phyloP scores from a whole-genome alignment of 257 asterid species.

The Parsonsia alboflavescens region DNA sequence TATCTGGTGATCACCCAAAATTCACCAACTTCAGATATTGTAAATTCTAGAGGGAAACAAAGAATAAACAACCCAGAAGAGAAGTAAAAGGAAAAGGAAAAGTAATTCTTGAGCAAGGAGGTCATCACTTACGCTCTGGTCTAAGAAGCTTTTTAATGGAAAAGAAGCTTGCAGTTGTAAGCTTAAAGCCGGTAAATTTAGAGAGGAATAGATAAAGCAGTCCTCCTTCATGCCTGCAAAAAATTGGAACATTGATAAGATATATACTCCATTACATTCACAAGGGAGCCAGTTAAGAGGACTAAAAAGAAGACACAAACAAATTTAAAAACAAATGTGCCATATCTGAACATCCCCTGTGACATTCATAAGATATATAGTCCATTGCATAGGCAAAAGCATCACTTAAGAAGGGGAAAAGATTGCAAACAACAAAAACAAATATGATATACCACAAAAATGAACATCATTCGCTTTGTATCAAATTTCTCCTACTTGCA shows the following conservation, averaged over 20 bases:
- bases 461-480: neutral
- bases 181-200: slow-evolving; percentile 37
- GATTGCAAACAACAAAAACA: neutral
- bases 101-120: neutral
- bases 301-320: neutral
- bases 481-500: neutral
- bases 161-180: slow-evolving; percentile 31
- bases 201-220: slow-evolving; percentile 44
- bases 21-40: neutral
- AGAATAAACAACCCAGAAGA: neutral
- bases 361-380: neutral
- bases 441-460: neutral
- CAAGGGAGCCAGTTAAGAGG: neutral
- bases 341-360: neutral
- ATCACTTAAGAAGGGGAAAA: neutral
- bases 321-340: neutral
- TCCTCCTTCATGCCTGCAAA: slow-evolving; percentile 84
- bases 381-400: neutral
- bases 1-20: slow-evolving; percentile 47
- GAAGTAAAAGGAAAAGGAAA: slow-evolving; percentile 6
- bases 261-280: neutral
- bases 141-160: slow-evolving; percentile 38
- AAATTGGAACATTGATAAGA: slow-evolving; percentile 17
- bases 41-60: neutral
- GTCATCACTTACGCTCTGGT: slow-evolving; percentile 58